Evolutionary conservation across 176 grass and related monocot species (phyloP).

Genomic region (Phragmites australis): DNA sequence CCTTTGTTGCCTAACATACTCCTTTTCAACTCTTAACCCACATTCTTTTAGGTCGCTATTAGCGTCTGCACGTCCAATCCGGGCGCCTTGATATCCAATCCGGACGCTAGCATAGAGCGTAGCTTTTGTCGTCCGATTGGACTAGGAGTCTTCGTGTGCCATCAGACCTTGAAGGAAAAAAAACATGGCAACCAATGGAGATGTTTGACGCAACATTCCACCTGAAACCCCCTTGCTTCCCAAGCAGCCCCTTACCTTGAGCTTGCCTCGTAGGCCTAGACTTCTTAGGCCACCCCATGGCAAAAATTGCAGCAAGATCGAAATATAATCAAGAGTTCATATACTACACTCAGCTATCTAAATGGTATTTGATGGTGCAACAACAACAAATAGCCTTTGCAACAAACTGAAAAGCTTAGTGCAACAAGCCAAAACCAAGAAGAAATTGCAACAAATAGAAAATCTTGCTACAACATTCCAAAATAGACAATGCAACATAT

Average conservation of each 20-base stretch:
- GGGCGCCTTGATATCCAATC: too few relatives aligned
- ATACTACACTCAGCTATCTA: not conserved
- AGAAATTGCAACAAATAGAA: not conserved
- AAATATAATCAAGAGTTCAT: not conserved
- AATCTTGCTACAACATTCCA: not conserved
- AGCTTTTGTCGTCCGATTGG: not conserved
- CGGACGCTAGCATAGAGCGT: too few relatives aligned
- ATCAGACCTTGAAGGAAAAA: too few relatives aligned
- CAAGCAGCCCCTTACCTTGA: too few relatives aligned
- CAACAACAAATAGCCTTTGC: not conserved
- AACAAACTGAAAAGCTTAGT: constrained; percentile 18
- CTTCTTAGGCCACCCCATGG: not conserved
- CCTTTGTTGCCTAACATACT: too few relatives aligned
- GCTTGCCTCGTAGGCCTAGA: too few relatives aligned
- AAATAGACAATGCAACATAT: not conserved
- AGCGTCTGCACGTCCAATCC: too few relatives aligned
- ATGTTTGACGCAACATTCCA: not conserved
- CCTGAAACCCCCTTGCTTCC: too few relatives aligned
- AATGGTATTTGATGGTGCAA: constrained; percentile 3
- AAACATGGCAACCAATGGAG: not conserved
- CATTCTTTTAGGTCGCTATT: too few relatives aligned
- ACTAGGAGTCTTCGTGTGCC: not conserved
- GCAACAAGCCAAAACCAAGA: not conserved
- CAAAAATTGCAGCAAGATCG: not conserved
- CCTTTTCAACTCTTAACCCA: too few relatives aligned